Evolutionary conservation across 139 green algal species (phyloP).

Genomic region (Haematococcus lacustris): DNA sequence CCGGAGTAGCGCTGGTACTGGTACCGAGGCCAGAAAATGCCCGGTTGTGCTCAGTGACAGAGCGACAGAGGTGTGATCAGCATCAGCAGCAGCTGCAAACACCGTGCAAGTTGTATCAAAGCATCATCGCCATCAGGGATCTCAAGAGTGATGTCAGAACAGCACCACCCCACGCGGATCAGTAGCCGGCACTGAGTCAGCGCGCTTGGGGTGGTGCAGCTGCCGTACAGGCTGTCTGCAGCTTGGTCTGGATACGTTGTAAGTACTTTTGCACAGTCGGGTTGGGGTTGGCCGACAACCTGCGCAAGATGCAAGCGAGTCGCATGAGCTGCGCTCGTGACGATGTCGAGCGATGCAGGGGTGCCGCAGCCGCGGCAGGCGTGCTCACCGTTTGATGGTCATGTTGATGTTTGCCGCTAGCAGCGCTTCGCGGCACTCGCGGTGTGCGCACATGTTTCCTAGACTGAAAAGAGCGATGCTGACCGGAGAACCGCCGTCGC

Average conservation of each 20-base stretch:
- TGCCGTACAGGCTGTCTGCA: too few relatives aligned
- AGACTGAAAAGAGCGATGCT: conserved; percentile 90
- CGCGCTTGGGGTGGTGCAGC: too few relatives aligned
- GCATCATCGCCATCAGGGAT: too few relatives aligned
- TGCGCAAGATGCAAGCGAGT: neutral
- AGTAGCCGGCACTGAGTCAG: too few relatives aligned
- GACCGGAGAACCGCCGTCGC: conserved; percentile 45
- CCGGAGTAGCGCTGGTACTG: too few relatives aligned
- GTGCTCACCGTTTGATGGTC: conserved; percentile 2
- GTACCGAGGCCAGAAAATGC: too few relatives aligned
- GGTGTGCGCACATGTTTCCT: conserved; percentile 75
- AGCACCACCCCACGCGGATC: too few relatives aligned
- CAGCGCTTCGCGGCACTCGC: conserved; percentile 19
- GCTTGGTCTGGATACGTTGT: conserved; percentile 48
- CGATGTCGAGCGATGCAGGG: neutral
- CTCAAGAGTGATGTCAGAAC: too few relatives aligned
- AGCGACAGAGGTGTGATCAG: too few relatives aligned
- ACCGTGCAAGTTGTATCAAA: too few relatives aligned
- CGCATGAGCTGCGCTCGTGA: neutral
- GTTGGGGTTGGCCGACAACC: conserved; percentile 14
- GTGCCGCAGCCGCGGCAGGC: neutral
- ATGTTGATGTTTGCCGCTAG: conserved; percentile 5
- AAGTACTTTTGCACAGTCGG: conserved; percentile 31
- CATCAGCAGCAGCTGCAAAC: too few relatives aligned
- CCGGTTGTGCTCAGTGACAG: too few relatives aligned